A percentile compares a stretch with the other conserved stretches of the same genome.
phyloP scores from a whole-genome alignment of 768 basidiomycete genomes.

The Rickenella mellea region DNA sequence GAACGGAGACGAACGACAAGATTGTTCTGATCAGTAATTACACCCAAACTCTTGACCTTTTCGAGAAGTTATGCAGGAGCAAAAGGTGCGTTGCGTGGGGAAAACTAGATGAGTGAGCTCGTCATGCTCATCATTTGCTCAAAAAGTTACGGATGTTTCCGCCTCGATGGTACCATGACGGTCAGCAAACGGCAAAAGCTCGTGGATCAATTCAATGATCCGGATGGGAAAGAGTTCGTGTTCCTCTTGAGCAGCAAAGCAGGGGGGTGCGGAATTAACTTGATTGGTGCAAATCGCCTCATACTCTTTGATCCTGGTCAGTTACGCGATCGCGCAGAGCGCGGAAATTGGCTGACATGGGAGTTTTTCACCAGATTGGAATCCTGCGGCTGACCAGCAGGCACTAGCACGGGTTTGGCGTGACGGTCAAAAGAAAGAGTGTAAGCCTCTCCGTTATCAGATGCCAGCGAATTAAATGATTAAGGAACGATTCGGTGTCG shows the following conservation, averaged over 20 bases:
- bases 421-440: constrained; percentile 99
- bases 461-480: not conserved
- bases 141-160: constrained; percentile 76
- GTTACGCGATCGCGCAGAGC: constrained; percentile 7
- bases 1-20: constrained; percentile 80
- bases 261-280: constrained; percentile 93
- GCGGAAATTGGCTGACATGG: constrained; percentile 1
- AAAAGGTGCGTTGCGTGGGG: constrained; percentile 62
- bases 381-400: constrained; percentile 96
- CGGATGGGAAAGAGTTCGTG: constrained; percentile 86
- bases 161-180: constrained; percentile 91
- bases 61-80: constrained; percentile 77
- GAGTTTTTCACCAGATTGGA: constrained; percentile 65
- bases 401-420: constrained; percentile 98
- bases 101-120: not conserved
- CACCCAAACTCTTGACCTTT: constrained; percentile 89
- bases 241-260: constrained; percentile 94
- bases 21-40: constrained; percentile 96
- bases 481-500: not conserved
- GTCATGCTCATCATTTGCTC: not conserved
- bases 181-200: constrained; percentile 90
- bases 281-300: constrained; percentile 93
- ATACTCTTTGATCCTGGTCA: constrained; percentile 90
- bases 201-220: constrained; percentile 93
- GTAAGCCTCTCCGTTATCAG: constrained; percentile 35